Evolutionary conservation across 371 early-diverging fungal species (phyloP).

Genomic region (Mucor irregularis): DNA sequence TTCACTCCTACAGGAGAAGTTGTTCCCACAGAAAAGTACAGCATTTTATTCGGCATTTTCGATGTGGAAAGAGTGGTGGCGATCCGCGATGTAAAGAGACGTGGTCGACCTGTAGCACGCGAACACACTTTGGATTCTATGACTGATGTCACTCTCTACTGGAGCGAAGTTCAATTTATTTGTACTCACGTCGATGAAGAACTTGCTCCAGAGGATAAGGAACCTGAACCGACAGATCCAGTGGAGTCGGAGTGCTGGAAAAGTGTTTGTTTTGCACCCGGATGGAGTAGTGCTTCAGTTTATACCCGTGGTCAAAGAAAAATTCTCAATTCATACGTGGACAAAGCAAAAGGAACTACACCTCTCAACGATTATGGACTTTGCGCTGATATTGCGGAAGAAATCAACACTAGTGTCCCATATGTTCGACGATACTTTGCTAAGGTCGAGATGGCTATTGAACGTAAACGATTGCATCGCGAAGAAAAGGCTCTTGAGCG

Average conservation of each 20-base stretch:
- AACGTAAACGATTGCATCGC: not conserved
- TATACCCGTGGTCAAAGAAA: constrained; percentile 5
- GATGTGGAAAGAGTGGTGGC: not conserved
- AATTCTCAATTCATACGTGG: constrained; percentile 14
- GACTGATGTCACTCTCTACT: constrained; percentile 29
- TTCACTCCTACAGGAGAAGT: too few relatives aligned
- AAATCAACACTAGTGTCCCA: not conserved
- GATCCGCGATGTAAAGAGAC: constrained; percentile 9
- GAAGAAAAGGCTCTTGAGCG: not conserved
- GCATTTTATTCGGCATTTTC: constrained; percentile 2
- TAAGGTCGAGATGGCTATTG: constrained; percentile 2
- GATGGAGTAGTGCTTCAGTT: not conserved
- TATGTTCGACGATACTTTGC: constrained; percentile 3
- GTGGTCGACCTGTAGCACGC: constrained; percentile 8
- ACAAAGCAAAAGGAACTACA: constrained; percentile 3
- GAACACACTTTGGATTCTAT: constrained; percentile 15
- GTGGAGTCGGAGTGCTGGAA: not conserved
- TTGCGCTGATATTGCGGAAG: not conserved
- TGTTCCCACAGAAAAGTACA: too few relatives aligned
- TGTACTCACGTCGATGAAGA: constrained; percentile 5
- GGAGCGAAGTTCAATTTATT: constrained; percentile 41
- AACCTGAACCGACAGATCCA: not conserved
- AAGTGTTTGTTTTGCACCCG: not conserved
- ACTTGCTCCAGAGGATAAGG: not conserved
- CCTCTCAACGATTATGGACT: not conserved